Evolutionary conservation across 2,329 filamentous ascomycete genomes (phyloP), one percentile per base, ranked within the genome.

Genomic region (Aspergillus felis): DNA sequence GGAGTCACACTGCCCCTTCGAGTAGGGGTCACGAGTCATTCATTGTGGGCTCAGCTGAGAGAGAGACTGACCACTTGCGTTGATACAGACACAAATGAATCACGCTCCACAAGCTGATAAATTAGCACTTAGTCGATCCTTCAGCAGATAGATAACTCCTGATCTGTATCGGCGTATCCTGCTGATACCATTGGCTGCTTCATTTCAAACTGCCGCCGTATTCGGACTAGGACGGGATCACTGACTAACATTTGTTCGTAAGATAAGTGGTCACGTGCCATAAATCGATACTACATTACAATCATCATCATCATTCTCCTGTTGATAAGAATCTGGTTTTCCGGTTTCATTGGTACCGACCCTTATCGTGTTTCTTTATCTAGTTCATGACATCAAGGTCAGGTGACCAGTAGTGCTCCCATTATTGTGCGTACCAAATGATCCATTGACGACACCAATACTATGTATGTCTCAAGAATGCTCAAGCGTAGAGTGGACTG

Each of bases 1-100:
- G 50, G 60, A 62, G 60, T 62, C 60, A 62, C 59, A 58, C 54
- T 56, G n/a, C 27, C 53, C 50, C 49, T 51, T 52, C 27, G 22
- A 41, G 47, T 38, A 50, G 32, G 22, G 55, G 57, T 59, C 57
- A 59, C 57, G 57, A 59, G 57, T 6, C 32, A 51, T 28, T 14
- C 49, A 44, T 28, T 53, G 46, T 29, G 12, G 46, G 47, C 12
- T 28, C 25, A 32, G 14, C 28, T 50, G 50, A 41, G 41, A 29
- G 41, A 24, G 32, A 24, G 28, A 35, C 48, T 38, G 51, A 58
- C 51, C 50, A 35, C 6, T 10, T 12, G 44, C 35, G 20, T 14
- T 17, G 14, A 17, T 7, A 38, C 14, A 3, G 32, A n/a, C 5
- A 17, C 14, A 38, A 38, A 38, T 38, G 32, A 38, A 38, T 38